Base-by-base conservation (phyloP, 1,284 basidiomycete species). In the Ustilago cynodontis region DNA sequence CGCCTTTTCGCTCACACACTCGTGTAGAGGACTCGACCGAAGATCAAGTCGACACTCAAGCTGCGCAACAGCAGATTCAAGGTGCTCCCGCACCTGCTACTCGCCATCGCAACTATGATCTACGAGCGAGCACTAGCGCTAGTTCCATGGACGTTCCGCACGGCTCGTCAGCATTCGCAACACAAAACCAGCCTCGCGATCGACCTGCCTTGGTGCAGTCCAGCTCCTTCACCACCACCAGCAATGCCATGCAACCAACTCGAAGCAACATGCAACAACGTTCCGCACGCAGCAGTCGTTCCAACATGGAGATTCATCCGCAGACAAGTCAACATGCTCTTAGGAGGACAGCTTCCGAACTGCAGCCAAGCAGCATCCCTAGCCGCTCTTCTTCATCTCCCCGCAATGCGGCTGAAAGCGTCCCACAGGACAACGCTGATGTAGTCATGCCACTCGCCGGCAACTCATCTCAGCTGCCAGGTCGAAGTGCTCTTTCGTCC, bases 151-250 rank as follows among this genome's bases (percentile, higher is more conserved):
- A 22, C n/a, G 10, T 26, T 24, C 10, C 54, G 24, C 39, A 37
- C 9, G 18, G 31, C 59, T 50, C 55, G 6, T 55, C 63, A 22
- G 43, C 56, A 0, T 59, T 66, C 47, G 69, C 62, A 18, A 55
- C 59, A 0, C 64, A 64, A 2, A 43, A 63, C 20, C 64, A 71
- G 31, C 59, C 64, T 20, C 64, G 59, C 33, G 64, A 66, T 18
- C 59, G 64, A 29, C 63, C 62, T 16, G 41, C 52, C 7, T 18
- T 59, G 55, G 59, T 63, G 56, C 69, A 45, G 45, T 66, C 60
- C 24, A 35, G 35, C 18, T 35, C 59, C 0, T 51, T 37, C 9
- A 16, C 35, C 35, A 57, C 26, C 29, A 57, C 24, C 57, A 28
- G 7, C 22, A 31, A 13, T n/a, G 35, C 22, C n/a, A 14, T 22